Conservation (phyloP, 306 rosid genomes). For the Dicorynia guianensis region DNA sequence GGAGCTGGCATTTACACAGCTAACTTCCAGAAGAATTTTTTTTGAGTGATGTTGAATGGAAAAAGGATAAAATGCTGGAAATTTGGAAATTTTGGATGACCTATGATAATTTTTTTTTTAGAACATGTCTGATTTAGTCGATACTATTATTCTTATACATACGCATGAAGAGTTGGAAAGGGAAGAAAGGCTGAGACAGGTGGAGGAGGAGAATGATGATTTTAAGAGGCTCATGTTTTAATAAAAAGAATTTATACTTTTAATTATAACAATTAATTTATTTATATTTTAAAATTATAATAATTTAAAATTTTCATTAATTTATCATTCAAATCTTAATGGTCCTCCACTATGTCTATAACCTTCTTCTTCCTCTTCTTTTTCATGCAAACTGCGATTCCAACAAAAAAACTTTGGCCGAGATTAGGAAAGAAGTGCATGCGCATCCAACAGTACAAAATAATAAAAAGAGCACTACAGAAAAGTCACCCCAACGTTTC, state of each 20-base stretch:
- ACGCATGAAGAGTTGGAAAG: conserved; percentile 88
- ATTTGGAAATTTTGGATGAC: conserved; percentile 91
- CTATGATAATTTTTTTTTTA: no score
- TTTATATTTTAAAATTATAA: no score
- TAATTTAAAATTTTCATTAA: no score
- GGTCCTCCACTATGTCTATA: no score
- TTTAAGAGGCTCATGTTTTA: no score
- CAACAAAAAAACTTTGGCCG: conserved; percentile 63
- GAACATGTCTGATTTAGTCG: conserved; percentile 82
- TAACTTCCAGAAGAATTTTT: conserved; percentile 75
- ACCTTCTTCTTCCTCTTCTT: no score
- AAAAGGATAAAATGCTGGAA: conserved; percentile 78
- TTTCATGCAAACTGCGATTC: no score
- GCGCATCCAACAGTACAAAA: conserved; percentile 77
- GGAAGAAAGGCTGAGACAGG: conserved; percentile 71
- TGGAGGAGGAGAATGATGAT: conserved; percentile 62
- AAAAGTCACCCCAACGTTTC: conserved; percentile 82
- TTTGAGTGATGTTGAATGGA: conserved; percentile 84
- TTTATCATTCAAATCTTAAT: no score
- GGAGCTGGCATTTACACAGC: conserved; percentile 93
- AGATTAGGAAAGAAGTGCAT: conserved; percentile 72
- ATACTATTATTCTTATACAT: conserved; percentile 71
- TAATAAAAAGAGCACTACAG: conserved; percentile 88
- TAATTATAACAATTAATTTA: no score
- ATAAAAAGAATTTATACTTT: no score